Percentiles rank a stretch among this genome's conserved stretches.
phyloP scores from a whole-genome alignment of 2,329 filamentous ascomycete genomes.

The Lachnellula arida region DNA sequence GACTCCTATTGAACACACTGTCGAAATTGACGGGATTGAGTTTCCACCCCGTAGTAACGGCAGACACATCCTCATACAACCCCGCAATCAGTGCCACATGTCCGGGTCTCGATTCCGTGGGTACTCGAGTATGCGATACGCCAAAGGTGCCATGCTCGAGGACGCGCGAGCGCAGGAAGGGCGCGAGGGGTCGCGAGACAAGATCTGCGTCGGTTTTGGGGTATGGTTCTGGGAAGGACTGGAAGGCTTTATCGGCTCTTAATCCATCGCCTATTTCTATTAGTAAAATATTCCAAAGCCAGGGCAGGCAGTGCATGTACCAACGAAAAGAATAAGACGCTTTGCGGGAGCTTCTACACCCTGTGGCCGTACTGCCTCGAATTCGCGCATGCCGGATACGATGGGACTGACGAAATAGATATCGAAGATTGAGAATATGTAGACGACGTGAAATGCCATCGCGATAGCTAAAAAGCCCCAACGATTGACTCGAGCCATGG shows the following conservation, averaged over 20 bases:
- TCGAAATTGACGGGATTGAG: slow-evolving; percentile 97
- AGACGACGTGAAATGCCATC: slow-evolving; percentile 87
- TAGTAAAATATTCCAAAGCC: slow-evolving; percentile 11
- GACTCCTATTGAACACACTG: slow-evolving; percentile 94
- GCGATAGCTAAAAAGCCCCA: slow-evolving; percentile 84
- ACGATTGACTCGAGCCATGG: slow-evolving; percentile 57
- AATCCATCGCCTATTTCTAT: slow-evolving; percentile 69
- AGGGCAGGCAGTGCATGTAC: slow-evolving; percentile 41
- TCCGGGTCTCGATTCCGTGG: slow-evolving; percentile 91
- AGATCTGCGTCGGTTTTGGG: slow-evolving; percentile 59
- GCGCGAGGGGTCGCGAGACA: slow-evolving; percentile 76
- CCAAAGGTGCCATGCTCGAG: slow-evolving; percentile 91
- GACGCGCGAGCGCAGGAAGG: slow-evolving; percentile 84
- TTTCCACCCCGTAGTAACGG: slow-evolving; percentile 97
- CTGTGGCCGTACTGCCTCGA: slow-evolving; percentile 59
- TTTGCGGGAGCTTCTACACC: slow-evolving; percentile 72
- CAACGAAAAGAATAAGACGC: slow-evolving; percentile 88
- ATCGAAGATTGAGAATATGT: slow-evolving; percentile 94
- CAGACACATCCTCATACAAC: slow-evolving; percentile 95
- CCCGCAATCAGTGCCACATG: slow-evolving; percentile 97
- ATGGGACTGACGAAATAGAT: slow-evolving; percentile 99
- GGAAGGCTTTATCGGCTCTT: slow-evolving; percentile 96
- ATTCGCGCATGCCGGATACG: slow-evolving; percentile 88
- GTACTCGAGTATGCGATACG: slow-evolving; percentile 93
- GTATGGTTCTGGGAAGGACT: slow-evolving; percentile 85